Percentiles rank a stretch among this genome's conserved stretches.
Conservation (phyloP, 345 rosid genomes). For the Salix dunnii region DNA sequence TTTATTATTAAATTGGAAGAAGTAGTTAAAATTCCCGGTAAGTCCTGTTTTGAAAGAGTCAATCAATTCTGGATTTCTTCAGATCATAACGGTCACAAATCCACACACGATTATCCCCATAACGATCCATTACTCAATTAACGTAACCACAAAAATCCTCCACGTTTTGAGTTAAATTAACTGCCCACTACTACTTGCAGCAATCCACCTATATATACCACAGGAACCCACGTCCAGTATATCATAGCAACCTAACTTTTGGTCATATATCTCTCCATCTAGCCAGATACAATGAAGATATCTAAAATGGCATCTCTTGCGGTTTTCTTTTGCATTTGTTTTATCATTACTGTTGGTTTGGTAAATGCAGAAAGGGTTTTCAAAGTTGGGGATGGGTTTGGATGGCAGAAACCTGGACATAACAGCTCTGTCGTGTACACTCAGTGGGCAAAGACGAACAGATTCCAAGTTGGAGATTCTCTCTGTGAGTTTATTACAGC, state of each 20-base stretch:
- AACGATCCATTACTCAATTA: background rate
- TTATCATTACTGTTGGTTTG: constrained; percentile 6
- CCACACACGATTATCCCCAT: constrained; percentile 1
- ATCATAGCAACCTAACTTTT: background rate
- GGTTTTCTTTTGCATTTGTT: constrained; percentile 8
- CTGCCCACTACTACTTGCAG: constrained; percentile 10
- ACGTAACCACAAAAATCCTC: constrained; percentile 5
- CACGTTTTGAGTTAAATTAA: constrained; percentile 9
- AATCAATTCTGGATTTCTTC: background rate
- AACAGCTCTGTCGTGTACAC: constrained; percentile 42
- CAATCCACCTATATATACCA: background rate
- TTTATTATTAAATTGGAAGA: too few relatives aligned
- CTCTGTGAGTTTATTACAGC: constrained; percentile 41
- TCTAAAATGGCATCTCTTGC: background rate
- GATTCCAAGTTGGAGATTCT: constrained; percentile 67
- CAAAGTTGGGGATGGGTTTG: constrained; percentile 57
- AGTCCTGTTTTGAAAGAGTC: background rate
- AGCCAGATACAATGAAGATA: background rate
- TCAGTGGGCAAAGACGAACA: constrained; percentile 59
- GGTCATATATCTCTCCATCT: background rate
- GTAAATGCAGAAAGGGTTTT: constrained; percentile 41
- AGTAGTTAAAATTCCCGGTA: background rate
- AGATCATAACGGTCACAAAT: background rate
- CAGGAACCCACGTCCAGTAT: background rate
- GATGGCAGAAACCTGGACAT: constrained; percentile 58